Evolutionary conservation across 768 basidiomycete genomes (phyloP).

Genomic region (Boletus pseudopeckii): DNA sequence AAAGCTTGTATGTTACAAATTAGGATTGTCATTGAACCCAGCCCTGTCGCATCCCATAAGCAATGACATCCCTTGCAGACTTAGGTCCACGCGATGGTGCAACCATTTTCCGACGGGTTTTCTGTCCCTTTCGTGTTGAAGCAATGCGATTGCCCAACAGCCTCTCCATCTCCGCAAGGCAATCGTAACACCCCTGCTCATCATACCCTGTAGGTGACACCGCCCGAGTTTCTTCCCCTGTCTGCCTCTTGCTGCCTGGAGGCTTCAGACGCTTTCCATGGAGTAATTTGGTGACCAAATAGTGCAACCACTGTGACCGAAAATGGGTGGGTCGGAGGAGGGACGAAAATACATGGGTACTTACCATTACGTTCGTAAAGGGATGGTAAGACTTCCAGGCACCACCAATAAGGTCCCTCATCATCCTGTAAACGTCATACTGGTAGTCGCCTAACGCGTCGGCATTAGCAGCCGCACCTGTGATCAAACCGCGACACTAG

Average conservation of each 20-base stretch:
- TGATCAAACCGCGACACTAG: neutral
- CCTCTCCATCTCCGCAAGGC: conserved; percentile 62
- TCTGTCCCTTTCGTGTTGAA: conserved; percentile 31
- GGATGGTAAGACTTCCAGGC: conserved; percentile 79
- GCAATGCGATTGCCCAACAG: conserved; percentile 50
- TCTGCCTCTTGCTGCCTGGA: conserved; percentile 43
- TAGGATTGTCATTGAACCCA: conserved; percentile 46
- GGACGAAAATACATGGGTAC: conserved; percentile 16
- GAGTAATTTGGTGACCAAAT: conserved; percentile 71
- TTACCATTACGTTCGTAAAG: conserved; percentile 86
- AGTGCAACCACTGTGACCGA: conserved; percentile 80
- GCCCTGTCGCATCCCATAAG: conserved; percentile 54
- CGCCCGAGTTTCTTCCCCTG: conserved; percentile 9
- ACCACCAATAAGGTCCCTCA: conserved; percentile 58
- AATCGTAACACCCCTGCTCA: conserved; percentile 68
- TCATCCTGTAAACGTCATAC: conserved; percentile 91
- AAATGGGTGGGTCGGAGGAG: conserved; percentile 8
- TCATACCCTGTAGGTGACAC: conserved; percentile 40
- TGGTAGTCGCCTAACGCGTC: conserved; percentile 75
- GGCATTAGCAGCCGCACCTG: conserved; percentile 11
- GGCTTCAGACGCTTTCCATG: conserved; percentile 63
- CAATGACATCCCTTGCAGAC: conserved; percentile 61
- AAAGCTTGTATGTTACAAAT: neutral
- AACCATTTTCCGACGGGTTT: conserved; percentile 36
- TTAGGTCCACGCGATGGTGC: conserved; percentile 15